Base-by-base conservation (phyloP, 352 stramenopile genomes). In the Plasmopara viticola region DNA sequence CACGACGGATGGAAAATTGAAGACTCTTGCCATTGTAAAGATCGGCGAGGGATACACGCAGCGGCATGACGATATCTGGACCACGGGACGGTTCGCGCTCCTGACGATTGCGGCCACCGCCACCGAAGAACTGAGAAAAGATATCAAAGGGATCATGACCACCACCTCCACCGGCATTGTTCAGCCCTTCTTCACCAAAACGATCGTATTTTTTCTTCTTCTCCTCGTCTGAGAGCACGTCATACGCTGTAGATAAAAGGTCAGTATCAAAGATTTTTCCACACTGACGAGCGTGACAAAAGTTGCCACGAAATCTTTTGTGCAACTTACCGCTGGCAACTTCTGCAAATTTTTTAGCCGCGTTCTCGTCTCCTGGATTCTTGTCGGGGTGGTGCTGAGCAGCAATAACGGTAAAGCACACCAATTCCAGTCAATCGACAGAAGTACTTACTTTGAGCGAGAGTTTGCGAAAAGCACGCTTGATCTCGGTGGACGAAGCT, bases 21-120 rank as follows among this genome's bases (percentile, higher is more conserved):
- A 98, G 83, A 30, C 82, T 84, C 51, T 97, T 91, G 48, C 97
- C 96, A 41, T 94, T 90, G 80, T 99, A 99, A 35, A 99, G 65
- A 64, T 99, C 89, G 9, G 96, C 84, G 34, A 99, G 77, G 17
- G 95, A 96, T 35, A 99, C 78, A 28, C 91, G 68, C 28, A 98
- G 64, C 6, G 94, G 94, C 53, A 98, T 90, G 14, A 86, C 57
- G 7, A 88, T 66, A 44, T 91, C 80, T 6, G 78, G 78, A 0
- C 78, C 76, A 6, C 80, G 78, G 7, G 75, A 73, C 8, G 75
- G 78, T 51, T 87, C 80, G 2, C 69, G 65, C 5, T 84, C 69
- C 46, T 60, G 68, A 3, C 62, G 64, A 9, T 69, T 59, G 8
- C 60, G 66, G 0, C 72, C 55, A 8, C 74, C 71, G 14, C 77